A percentile compares a stretch with the other conserved stretches of the same genome.
phyloP scores from a whole-genome alignment of 2,329 filamentous ascomycete species.

The Fusarium agapanthi region DNA sequence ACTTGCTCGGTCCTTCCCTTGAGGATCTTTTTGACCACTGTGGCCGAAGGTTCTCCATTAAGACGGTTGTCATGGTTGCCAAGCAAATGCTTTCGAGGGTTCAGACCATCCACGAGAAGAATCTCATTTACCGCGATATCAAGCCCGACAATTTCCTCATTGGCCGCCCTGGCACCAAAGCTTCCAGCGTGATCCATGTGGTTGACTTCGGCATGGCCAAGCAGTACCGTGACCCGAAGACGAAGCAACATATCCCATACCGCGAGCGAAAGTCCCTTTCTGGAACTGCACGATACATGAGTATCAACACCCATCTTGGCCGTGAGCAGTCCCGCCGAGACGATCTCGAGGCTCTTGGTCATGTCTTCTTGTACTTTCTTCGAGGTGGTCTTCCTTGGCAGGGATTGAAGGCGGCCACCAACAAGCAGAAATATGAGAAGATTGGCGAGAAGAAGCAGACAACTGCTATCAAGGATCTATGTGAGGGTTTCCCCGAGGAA shows the following conservation, averaged over 20 bases:
- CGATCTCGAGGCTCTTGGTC: constrained; percentile 87
- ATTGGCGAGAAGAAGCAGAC: constrained; percentile 99
- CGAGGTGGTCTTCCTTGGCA: constrained; percentile 78
- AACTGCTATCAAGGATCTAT: constrained; percentile 94
- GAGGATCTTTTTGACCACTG: constrained; percentile 98
- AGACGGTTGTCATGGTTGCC: constrained; percentile 98
- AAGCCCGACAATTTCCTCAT: constrained; percentile 99
- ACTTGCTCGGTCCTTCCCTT: constrained; percentile 91
- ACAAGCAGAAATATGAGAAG: constrained; percentile 99
- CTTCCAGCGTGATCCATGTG: constrained; percentile 97
- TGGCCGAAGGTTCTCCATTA: constrained; percentile 92
- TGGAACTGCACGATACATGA: constrained; percentile 98
- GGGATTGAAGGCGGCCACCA: constrained; percentile 76
- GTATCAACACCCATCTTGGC: constrained; percentile 98
- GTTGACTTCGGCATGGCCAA: constrained; percentile 99
- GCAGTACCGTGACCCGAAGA: constrained; percentile 98
- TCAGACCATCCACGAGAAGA: constrained; percentile 96
- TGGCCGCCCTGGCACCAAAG: constrained; percentile 88
- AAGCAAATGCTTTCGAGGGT: constrained; percentile 99
- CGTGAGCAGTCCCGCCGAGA: constrained; percentile 96
- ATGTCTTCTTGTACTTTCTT: constrained; percentile 80
- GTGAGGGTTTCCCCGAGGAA: constrained; percentile 94
- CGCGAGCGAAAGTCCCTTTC: constrained; percentile 96
- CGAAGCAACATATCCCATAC: constrained; percentile 98
- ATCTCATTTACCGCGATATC: constrained; percentile 98